Evolutionary conservation across 2,329 filamentous ascomycete species (phyloP).

Genomic region (Paraphoma sp.): DNA sequence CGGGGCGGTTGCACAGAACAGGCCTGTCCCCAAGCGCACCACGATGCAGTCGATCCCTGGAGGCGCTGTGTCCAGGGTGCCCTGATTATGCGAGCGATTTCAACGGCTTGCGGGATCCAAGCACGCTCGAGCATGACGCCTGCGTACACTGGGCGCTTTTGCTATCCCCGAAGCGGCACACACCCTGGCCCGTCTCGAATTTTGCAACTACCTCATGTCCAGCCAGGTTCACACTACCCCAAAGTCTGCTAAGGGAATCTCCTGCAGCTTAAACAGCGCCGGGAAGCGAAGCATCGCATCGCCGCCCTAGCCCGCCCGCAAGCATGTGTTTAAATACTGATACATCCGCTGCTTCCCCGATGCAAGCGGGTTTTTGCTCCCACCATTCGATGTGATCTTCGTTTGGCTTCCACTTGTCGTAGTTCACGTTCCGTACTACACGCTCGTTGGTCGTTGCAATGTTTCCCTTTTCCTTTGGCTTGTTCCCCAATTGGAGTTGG

Average conservation of each 20-base stretch:
- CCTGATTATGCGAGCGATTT: conserved; percentile 42
- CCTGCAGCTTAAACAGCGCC: conserved; percentile 50
- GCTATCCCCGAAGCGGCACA: conserved; percentile 38
- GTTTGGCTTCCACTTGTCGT: conserved; percentile 41
- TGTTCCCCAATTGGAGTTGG: conserved; percentile 50
- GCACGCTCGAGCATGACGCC: conserved; percentile 40
- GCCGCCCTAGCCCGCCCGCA: conserved; percentile 47
- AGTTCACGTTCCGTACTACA: conserved; percentile 44
- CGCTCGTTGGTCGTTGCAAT: conserved; percentile 48
- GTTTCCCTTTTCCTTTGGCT: conserved; percentile 46
- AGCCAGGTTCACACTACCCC: conserved; percentile 50
- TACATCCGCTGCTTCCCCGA: conserved; percentile 46
- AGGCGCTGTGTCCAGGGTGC: conserved; percentile 38
- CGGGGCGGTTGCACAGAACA: conserved; percentile 32
- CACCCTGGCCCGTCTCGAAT: conserved; percentile 40
- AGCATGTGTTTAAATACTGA: conserved; percentile 51
- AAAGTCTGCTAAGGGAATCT: conserved; percentile 49
- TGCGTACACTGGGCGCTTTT: conserved; percentile 36
- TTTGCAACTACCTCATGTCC: conserved; percentile 50
- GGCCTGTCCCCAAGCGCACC: conserved; percentile 17
- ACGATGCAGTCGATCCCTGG: conserved; percentile 47
- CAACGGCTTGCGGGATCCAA: conserved; percentile 51
- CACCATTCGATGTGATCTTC: conserved; percentile 51
- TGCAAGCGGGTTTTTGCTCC: conserved; percentile 47
- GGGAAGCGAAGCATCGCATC: conserved; percentile 48